Percentiles rank a stretch among this genome's conserved stretches.
Evolutionary conservation across 83 land plant species (phyloP).

Genomic region (Isoetes engelmannii): DNA sequence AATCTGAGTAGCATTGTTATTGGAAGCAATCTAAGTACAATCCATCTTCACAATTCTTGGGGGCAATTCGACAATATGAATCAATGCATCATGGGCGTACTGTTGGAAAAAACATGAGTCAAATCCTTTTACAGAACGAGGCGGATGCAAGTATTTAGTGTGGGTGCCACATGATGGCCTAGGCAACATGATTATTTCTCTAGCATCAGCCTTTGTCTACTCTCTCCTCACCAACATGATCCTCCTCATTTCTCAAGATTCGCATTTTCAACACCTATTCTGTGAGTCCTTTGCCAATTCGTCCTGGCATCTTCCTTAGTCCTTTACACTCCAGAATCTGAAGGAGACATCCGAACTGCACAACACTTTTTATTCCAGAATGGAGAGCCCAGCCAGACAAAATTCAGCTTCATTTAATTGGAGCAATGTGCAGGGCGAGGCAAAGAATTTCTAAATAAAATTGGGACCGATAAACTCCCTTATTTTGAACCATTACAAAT

Average conservation of each 20-base stretch:
- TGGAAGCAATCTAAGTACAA: constrained; percentile 4
- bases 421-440: too few relatives aligned
- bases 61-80: constrained; percentile 6
- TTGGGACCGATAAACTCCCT: too few relatives aligned
- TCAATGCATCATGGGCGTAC: constrained; percentile 5
- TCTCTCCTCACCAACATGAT: constrained; percentile 10
- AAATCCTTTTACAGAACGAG: neutral
- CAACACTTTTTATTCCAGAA: too few relatives aligned
- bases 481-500: too few relatives aligned
- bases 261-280: neutral
- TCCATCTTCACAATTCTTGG: constrained; percentile 1
- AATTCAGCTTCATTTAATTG: too few relatives aligned
- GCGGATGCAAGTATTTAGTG: constrained; percentile 10
- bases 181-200: constrained; percentile 15
- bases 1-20: constrained; percentile 16
- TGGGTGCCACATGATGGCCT: constrained; percentile 6
- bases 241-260: constrained; percentile 8
- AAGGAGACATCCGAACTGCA: too few relatives aligned
- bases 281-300: constrained; percentile 6
- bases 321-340: too few relatives aligned
- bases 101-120: constrained; percentile 2
- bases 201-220: constrained; percentile 19
- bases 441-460: too few relatives aligned
- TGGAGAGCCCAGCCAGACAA: too few relatives aligned
- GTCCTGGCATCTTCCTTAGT: neutral